These are phyloP conservation scores for Penicillium coffeae DNA, from an alignment of 495 filamentous ascomycete genomes.

Conservation along the genomic window DNA sequence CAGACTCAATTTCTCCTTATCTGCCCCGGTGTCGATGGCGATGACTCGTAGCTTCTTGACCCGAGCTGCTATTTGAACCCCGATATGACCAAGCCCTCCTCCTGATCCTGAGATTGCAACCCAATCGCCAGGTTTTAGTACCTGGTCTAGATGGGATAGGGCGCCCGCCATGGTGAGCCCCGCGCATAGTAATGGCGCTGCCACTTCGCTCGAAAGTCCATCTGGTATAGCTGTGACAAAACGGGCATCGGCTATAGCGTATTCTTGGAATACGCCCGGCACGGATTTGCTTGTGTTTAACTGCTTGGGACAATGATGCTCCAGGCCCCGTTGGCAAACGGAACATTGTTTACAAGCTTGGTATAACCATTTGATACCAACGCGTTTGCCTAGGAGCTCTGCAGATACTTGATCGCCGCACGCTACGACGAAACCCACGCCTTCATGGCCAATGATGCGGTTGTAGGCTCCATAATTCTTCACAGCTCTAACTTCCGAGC, in stretches of 20 bases:
- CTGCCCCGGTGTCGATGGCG: constrained; percentile 29
- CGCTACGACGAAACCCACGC: constrained; percentile 29
- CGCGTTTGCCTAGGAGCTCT: constrained; percentile 24
- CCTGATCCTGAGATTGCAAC: constrained; percentile 34
- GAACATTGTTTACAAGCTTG: constrained; percentile 36
- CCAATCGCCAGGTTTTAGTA: constrained; percentile 24
- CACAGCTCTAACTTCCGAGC: constrained; percentile 25
- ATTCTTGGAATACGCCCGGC: constrained; percentile 39
- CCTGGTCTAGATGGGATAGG: constrained; percentile 19
- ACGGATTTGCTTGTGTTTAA: constrained; percentile 31
- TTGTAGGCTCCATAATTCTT: constrained; percentile 21
- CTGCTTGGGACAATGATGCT: constrained; percentile 31
- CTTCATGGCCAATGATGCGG: constrained; percentile 36
- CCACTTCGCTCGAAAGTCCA: constrained; percentile 21
- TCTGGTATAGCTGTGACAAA: constrained; percentile 29
- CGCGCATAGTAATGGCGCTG: constrained; percentile 34
- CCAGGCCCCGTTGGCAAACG: constrained; percentile 24
- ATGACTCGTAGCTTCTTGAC: constrained; percentile 29
- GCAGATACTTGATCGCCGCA: constrained; percentile 17
- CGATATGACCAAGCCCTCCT: constrained; percentile 35
- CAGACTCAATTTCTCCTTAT: constrained; percentile 27
- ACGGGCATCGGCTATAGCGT: constrained; percentile 27
- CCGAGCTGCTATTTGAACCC: constrained; percentile 30
- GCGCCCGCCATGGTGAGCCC: constrained; percentile 32
- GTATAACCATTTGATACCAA: constrained; percentile 39